These are phyloP conservation scores for Emmonsia crescens DNA, from an alignment of 2,329 filamentous ascomycete species.

Conservation along the genomic window DNA sequence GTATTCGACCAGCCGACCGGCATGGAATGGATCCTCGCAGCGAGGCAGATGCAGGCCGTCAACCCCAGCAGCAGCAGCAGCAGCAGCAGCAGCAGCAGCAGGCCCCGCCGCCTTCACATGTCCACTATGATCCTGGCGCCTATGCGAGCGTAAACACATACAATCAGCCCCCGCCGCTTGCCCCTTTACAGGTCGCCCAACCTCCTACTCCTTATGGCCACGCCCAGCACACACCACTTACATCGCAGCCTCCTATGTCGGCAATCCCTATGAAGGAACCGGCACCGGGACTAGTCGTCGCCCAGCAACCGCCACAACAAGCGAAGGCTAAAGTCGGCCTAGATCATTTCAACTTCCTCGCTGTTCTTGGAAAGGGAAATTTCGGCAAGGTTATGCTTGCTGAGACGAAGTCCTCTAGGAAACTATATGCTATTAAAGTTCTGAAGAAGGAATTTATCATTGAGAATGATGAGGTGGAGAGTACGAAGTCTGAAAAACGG, in stretches of 20 bases:
- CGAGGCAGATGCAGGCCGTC: conserved; percentile 18
- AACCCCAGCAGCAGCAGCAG: conserved; percentile 25
- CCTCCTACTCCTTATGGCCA: conserved; percentile 10
- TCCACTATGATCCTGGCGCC: conserved; percentile 33
- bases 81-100: conserved; percentile 26
- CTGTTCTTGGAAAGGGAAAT: conserved; percentile 96
- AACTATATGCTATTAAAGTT: conserved; percentile 96
- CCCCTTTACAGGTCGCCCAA: conserved; percentile 11
- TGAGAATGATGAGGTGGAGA: conserved; percentile 98
- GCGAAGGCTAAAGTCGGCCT: conserved; percentile 64
- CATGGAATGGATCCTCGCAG: conserved; percentile 31
- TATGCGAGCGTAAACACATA: conserved; percentile 27
- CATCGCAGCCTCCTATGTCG: conserved; percentile 17
- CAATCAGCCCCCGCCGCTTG: conserved; percentile 12
- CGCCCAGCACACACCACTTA: conserved; percentile 15
- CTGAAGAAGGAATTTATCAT: conserved; percentile 99
- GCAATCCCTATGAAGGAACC: conserved; percentile 44
- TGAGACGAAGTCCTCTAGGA: conserved; percentile 84
- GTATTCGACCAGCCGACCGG: conserved; percentile 17
- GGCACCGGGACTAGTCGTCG: conserved; percentile 11
- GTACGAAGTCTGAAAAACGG: conserved; percentile 91
- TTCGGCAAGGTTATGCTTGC: conserved; percentile 99
- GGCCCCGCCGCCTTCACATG: conserved; percentile 34
- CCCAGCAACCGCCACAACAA: conserved; percentile 23
- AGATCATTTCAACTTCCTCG: conserved; percentile 98